phyloP scores from a whole-genome alignment of 345 rosid genomes.

The Corchorus capsularis region DNA sequence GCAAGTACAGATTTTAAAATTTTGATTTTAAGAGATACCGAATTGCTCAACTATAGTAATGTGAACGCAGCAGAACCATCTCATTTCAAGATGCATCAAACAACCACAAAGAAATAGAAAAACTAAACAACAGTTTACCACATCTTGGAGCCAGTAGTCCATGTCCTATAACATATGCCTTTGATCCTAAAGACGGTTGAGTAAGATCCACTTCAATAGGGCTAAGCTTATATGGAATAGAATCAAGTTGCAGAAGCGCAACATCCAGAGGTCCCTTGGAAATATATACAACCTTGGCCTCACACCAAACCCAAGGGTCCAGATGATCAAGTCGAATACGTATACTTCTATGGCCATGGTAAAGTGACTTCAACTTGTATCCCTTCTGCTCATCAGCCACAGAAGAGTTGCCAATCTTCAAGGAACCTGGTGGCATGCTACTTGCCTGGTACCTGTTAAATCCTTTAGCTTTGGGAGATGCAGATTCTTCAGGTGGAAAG shows the following conservation, averaged over 20 bases:
- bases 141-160: slow-evolving; percentile 75
- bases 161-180: slow-evolving; percentile 80
- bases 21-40: slow-evolving; percentile 9
- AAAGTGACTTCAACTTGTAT: slow-evolving; percentile 38
- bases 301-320: slow-evolving; percentile 76
- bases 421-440: slow-evolving; percentile 24
- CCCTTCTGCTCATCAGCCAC: slow-evolving; percentile 30
- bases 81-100: too few species aligned
- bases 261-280: slow-evolving; percentile 84
- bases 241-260: slow-evolving; percentile 73
- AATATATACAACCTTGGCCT: slow-evolving; percentile 71
- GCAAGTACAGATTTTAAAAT: slow-evolving; percentile 14
- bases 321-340: slow-evolving; percentile 72
- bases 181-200: slow-evolving; percentile 67
- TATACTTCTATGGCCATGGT: slow-evolving; percentile 44
- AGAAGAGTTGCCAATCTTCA: slow-evolving; percentile 28
- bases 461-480: slow-evolving; percentile 28
- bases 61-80: too few species aligned
- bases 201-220: slow-evolving; percentile 51
- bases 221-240: slow-evolving; percentile 56
- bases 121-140: too few species aligned
- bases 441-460: slow-evolving; percentile 33
- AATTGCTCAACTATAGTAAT: too few species aligned
- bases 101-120: too few species aligned
- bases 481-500: slow-evolving; percentile 35